A percentile compares a stretch with the other conserved stretches of the same genome.
Evolutionary conservation across 2,329 filamentous ascomycete genomes (phyloP).

Genomic region (Pyrenochaeta sp.): DNA sequence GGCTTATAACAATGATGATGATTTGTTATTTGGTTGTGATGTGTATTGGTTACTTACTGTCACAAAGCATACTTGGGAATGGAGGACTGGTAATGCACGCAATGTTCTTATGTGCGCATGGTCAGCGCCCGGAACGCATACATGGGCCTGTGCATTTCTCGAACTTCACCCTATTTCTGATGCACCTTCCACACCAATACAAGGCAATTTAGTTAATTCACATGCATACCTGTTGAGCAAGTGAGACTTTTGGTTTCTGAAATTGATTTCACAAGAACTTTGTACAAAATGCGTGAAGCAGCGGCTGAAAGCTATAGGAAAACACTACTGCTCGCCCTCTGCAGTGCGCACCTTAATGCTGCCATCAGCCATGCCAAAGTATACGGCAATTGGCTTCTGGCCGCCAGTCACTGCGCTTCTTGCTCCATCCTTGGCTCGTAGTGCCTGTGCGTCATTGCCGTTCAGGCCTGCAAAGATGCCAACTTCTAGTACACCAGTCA

Average conservation of each 20-base stretch:
- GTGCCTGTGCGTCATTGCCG: slow-evolving; percentile 71
- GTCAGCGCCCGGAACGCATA: too few relatives aligned
- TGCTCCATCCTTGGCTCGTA: slow-evolving; percentile 39
- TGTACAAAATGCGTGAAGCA: neutral
- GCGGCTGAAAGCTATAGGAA: neutral
- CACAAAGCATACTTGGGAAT: too few relatives aligned
- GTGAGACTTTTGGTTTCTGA: neutral
- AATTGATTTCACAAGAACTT: neutral
- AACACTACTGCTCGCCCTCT: slow-evolving; percentile 30
- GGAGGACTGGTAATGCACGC: too few relatives aligned
- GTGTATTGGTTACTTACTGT: too few relatives aligned
- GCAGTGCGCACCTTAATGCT: slow-evolving; percentile 51
- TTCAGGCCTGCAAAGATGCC: slow-evolving; percentile 88
- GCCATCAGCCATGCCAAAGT: slow-evolving; percentile 85
- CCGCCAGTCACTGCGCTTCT: slow-evolving; percentile 61
- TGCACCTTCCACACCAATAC: too few relatives aligned
- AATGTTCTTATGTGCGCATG: too few relatives aligned
- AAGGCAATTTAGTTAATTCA: too few relatives aligned
- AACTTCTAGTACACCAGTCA: slow-evolving; percentile 89
- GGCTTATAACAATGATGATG: too few relatives aligned
- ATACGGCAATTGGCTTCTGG: slow-evolving; percentile 91
- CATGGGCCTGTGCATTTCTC: too few relatives aligned
- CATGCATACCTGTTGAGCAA: too few relatives aligned
- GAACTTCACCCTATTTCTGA: too few relatives aligned
- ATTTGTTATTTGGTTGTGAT: too few relatives aligned